These are phyloP conservation scores for Ambrosia trifida DNA, from an alignment of 129 eudicot genomes.

Conservation along the genomic window DNA sequence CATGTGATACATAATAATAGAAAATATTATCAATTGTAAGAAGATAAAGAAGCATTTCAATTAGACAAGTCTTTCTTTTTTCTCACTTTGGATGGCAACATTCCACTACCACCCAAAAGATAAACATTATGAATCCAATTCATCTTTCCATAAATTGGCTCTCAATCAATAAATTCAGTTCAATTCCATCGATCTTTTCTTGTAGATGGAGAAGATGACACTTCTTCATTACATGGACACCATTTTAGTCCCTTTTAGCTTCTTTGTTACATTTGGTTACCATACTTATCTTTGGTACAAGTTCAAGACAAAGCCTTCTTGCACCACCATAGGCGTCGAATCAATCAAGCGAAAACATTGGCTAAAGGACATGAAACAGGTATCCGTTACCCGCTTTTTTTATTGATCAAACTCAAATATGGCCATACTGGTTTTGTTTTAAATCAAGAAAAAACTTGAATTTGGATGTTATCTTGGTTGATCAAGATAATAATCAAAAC, in stretches of 20 bases:
- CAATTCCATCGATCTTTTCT: conserved; percentile 17
- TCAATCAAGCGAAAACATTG: conserved; percentile 58
- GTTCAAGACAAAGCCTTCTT: conserved; percentile 56
- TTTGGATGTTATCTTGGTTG: background rate
- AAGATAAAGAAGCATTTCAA: conserved; percentile 4
- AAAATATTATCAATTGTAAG: background rate
- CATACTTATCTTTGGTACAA: conserved; percentile 85
- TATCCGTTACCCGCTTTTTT: background rate
- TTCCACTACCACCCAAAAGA: conserved; percentile 35
- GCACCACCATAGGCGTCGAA: conserved; percentile 71
- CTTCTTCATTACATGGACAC: conserved; percentile 52
- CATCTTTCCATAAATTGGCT: conserved; percentile 34
- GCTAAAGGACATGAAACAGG: conserved; percentile 64
- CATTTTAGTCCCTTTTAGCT: conserved; percentile 71
- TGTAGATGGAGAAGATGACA: conserved; percentile 29
- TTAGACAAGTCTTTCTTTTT: conserved; percentile 20
- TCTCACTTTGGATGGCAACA: conserved; percentile 28
- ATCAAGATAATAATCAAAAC: background rate
- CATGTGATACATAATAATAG: background rate
- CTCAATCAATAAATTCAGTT: conserved; percentile 25
- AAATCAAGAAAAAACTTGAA: background rate
- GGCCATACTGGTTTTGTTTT: background rate
- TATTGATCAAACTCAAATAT: background rate
- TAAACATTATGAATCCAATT: conserved; percentile 28
- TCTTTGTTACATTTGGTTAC: conserved; percentile 80